Evolutionary conservation across 768 basidiomycete genomes (phyloP), one percentile per base, ranked within the genome.

Genomic region (Cytidiella melzeri): DNA sequence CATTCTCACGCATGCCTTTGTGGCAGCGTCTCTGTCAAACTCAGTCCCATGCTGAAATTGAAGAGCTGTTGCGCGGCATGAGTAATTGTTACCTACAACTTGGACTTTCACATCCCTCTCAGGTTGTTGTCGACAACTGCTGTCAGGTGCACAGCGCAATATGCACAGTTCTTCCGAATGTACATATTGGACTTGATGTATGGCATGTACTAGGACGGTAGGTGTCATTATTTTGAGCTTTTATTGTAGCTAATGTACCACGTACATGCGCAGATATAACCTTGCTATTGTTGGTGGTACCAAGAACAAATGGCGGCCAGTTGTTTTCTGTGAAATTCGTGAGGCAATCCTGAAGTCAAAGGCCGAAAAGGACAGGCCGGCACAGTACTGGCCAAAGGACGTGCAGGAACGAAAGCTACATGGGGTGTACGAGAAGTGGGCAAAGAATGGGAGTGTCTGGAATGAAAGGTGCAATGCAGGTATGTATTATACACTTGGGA

Each of bases 141-240:
- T 63, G 60, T 46, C 50, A 52, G 12, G 47, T 60, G 0, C 34
- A 40, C 13, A 38, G 11, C 4, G 51, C 57, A 0, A 21, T 61
- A 4, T 3, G 44, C 23, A 0, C 37, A 24, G 7, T 41, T 51
- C 5, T 51, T 0, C 54, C 15, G 7, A 15, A 34, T 34, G 15
- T 15, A 7, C 15, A 34, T 15, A 34, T 34, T 34, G 30, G 30
- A 15, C 30, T 55, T 0, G 54, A 63, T 43, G 54, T 61, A 0
- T 60, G 49, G 48, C 62, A 63, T 21, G 57, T 59, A n/a, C 34
- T 56, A 6, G 42, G 44, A 21, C 27, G 61, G 58, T 61, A 37
- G 20, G 51, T 37, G 10, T 15, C 9, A 13, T 18, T 30, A 5
- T 37, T 21, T 15, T 45, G 27, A 30, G 20, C 20, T 11, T 23